Evolutionary conservation across 2,329 filamentous ascomycete species (phyloP), one percentile per base, ranked within the genome.

Genomic region (Hymenoscyphus linearis): DNA sequence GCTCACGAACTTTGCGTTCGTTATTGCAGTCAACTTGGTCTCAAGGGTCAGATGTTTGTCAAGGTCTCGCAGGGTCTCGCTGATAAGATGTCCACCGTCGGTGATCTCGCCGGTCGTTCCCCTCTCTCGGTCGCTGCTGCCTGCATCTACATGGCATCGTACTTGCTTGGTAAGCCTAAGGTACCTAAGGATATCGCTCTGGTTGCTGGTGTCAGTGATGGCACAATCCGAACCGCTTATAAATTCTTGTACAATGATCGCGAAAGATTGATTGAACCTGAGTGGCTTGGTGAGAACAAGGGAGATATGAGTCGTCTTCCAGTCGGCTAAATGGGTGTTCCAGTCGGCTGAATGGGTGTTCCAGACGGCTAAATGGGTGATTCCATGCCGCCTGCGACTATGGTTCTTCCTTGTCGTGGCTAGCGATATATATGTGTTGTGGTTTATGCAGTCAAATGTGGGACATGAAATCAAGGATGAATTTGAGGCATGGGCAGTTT

Each of bases 151-250:
- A 95, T 98, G 86, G 90, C 93, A 3, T 92, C 91, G 34, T 86
- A 93, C 71, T 82, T 98, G 40, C 88, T 96, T 78, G 90, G 88
- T 60, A 85, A 95, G 67, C 80, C 85, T 22, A 90, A 89, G 70
- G 80, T 85, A 6, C 89, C 91, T n/a, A 93, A 93, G 74, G 89
- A 96, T 64, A 97, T 99, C 69, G 90, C 91, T 4, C 76, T 77
- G 26, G 88, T 95, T 18, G 91, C 90, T 0, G 91, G 91, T 66
- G 95, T 99, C 31, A 97, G 92, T 73, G 96, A 99, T 72, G 93
- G 95, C 60, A 99, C 95, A 0, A 96, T 99, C 70, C 93, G 96
- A 71, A 96, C 91, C 27, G 93, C 93, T 0, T 99, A 98, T 80
- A 95, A 95, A 73, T 87, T 90, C 71, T 81, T 99, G 55, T 93